These are phyloP conservation scores for Hyaloraphidium curvatum DNA, from an alignment of 192 early-diverging fungal genomes.

Conservation along the genomic window DNA sequence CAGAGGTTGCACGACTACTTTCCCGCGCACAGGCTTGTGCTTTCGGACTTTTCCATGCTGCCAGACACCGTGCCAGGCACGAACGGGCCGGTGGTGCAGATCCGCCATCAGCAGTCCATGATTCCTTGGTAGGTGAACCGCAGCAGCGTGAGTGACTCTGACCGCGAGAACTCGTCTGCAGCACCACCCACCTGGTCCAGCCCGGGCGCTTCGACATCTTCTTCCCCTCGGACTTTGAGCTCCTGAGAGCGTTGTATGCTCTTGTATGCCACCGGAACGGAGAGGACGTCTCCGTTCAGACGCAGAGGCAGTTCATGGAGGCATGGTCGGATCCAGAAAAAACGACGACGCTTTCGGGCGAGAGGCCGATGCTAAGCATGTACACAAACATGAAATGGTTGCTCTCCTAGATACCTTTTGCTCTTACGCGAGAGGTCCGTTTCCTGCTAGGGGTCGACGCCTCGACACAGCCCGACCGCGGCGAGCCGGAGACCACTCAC, in stretches of 20 bases:
- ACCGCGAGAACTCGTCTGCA: too few species aligned
- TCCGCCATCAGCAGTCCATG: constrained; percentile 70
- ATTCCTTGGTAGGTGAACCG: constrained; percentile 50
- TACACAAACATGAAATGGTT: too few species aligned
- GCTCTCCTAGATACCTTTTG: too few species aligned
- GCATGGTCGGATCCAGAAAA: too few species aligned
- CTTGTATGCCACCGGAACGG: constrained; percentile 25
- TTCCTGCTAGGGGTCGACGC: too few species aligned
- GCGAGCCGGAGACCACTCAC: too few species aligned
- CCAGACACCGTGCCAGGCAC: constrained; percentile 67
- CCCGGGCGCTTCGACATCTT: constrained; percentile 99
- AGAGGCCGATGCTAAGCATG: constrained; percentile 56
- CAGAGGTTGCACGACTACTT: constrained; percentile 60
- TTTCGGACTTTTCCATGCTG: constrained; percentile 74
- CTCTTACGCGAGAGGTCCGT: too few species aligned
- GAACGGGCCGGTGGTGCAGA: constrained; percentile 88
- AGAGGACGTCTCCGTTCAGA: constrained; percentile 12
- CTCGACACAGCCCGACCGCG: too few species aligned
- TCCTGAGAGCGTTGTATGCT: constrained; percentile 57
- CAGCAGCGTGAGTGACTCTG: too few species aligned
- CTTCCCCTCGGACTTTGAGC: constrained; percentile 93
- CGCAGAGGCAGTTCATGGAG: constrained; percentile 40
- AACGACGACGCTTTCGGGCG: constrained; percentile 51
- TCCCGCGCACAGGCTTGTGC: constrained; percentile 64
- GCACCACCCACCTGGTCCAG: constrained; percentile 83